Evolutionary conservation across 352 stramenopile genomes (phyloP), one percentile per base, ranked within the genome.

Genomic region (Globisporangium mamillatum): DNA sequence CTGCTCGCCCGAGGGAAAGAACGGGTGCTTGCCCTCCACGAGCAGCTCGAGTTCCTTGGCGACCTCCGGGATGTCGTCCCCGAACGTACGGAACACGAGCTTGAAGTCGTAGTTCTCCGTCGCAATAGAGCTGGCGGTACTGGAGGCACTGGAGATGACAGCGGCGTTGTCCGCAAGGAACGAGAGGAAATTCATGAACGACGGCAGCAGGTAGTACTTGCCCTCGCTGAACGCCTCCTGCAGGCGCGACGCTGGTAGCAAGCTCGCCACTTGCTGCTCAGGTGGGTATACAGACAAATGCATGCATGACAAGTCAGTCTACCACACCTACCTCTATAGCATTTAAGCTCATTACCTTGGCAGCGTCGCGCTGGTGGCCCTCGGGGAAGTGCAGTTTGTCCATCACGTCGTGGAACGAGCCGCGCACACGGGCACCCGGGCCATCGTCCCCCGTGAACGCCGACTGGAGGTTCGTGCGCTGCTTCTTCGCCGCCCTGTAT

Each of bases 131-230:
- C 38, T 46, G 12, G 38, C 16, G 12, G 38, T 20, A 18, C 38
- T 46, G 38, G 10, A 46, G 38, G 1, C 16, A 16, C 71, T 27
- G n/a, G 32, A 29, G 27, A 29, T 29, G 27, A 1, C 27, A 29
- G 1, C 27, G 27, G 27, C 22, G 46, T 32, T 22, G 20, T 16
- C 52, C 16, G 78, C 74, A 10, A 94, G 68, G 68, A 81, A 84
- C 36, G 76, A 65, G 20, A 95, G 67, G 54, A 95, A 89, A 4
- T 80, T 67, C 24, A 95, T 63, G 58, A 95, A 95, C 10, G 88
- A 95, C 52, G 88, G 88, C 46, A 95, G 68, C 64, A 95, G 57
- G 62, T 94, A 94, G 74, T 91, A 95, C n/a, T 77, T 76, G 29
- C 88, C 88, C 34, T 91, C 77, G 50, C 71, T 70, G 76, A 79